Base-by-base conservation (phyloP, 1,284 basidiomycete genomes). In the Ustilago loliicola region DNA sequence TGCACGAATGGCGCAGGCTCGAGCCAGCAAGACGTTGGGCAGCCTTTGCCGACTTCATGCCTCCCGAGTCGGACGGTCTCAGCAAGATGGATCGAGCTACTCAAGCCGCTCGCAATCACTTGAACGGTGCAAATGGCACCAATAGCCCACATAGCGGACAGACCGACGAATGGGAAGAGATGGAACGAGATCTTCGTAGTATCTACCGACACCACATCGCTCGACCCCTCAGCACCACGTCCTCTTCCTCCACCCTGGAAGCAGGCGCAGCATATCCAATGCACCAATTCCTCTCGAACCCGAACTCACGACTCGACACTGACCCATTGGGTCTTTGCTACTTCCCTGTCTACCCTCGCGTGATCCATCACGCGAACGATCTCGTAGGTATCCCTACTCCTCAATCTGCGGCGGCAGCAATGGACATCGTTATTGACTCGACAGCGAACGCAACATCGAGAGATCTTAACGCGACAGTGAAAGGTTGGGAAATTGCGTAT, bases 1-100 rank as follows among this genome's bases (percentile, higher is more conserved):
- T 77, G 40, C 61, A 72, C 27, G 70, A 69, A 29, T 77, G 75
- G 75, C 66, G 75, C 0, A 23, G 75, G 3, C 50, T 66, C n/a
- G 70, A 72, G 19, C 61, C 64, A 5, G 58, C 54, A 36, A 54
- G 59, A 10, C 52, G 54, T 1, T 77, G 74, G 74, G 61, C 64
- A 15, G 58, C 42, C 1, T 77, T 77, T 47, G 61, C 52, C 21
- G 69, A 77, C 1, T 76, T 77, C 29, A 45, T 77, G 42, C 58
- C 57, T n/a, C n/a, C 45, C 19, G 4, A 50, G 3, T 25, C 53
- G 3, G 40, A 19, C 42, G 45, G 17, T 11, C 4, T 29, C 25
- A 53, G 25, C 54, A 57, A 56, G 32, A 42, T 51, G 25, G 48
- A 68, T 32, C 58, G 40, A 2, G 17, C 25, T 15, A 45, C 48